Percentiles rank a stretch among this genome's conserved stretches.
Conservation (phyloP, 176 grass and related monocot genomes). For the Raddia guianensis region DNA sequence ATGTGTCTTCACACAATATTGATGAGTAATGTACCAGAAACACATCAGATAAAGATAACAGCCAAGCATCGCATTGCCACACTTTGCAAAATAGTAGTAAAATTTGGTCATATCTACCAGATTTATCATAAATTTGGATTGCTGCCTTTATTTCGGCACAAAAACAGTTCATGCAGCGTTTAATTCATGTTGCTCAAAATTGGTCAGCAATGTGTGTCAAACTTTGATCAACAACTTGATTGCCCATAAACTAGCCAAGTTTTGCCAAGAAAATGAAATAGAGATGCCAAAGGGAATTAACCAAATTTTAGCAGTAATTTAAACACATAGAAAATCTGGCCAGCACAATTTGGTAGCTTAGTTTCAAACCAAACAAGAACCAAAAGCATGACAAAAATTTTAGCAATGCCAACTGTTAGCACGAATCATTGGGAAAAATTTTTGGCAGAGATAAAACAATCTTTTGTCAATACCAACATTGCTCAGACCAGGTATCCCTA, state of each 20-base stretch:
- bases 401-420: not conserved
- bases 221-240: conserved; percentile 1
- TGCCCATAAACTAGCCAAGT: not conserved
- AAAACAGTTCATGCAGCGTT: not conserved
- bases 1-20: not conserved
- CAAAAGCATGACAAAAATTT: not conserved
- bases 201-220: not conserved
- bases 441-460: not conserved
- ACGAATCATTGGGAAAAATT: not conserved
- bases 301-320: not conserved
- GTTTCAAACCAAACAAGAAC: not conserved
- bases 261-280: not conserved
- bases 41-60: not conserved
- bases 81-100: not conserved
- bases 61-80: not conserved
- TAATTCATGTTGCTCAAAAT: too few species aligned
- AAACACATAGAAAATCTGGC: not conserved
- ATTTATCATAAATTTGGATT: not conserved
- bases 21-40: not conserved
- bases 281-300: not conserved
- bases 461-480: not conserved
- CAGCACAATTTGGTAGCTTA: not conserved
- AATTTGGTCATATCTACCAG: not conserved
- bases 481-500: conserved; percentile 3
- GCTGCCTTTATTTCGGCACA: not conserved